These are phyloP conservation scores for Coccomyxa subellipsoidea DNA, from an alignment of 163 green algal genomes.

Conservation along the genomic window DNA sequence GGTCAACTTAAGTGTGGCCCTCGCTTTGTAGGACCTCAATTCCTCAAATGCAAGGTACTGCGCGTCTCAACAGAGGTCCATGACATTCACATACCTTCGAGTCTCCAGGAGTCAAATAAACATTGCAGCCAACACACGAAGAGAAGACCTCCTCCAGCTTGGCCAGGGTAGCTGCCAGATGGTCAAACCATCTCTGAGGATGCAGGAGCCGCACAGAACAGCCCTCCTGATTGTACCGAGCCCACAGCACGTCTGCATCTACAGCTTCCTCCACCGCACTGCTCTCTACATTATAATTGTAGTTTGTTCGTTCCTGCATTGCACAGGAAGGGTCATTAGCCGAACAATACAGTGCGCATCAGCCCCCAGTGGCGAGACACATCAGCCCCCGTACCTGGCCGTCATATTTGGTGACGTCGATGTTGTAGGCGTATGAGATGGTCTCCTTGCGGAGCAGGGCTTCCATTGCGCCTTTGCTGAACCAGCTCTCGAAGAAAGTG, in stretches of 20 bases:
- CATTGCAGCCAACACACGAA: slow-evolving; percentile 67
- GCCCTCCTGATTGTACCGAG: slow-evolving; percentile 48
- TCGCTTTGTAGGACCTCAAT: too few species aligned
- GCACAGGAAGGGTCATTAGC: background rate
- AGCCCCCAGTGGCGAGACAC: too few species aligned
- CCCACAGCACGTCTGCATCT: slow-evolving; percentile 49
- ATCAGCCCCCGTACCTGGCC: background rate
- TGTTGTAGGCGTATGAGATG: slow-evolving; percentile 32
- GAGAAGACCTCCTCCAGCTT: slow-evolving; percentile 55
- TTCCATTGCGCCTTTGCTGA: slow-evolving; percentile 30
- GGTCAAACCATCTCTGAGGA: slow-evolving; percentile 57
- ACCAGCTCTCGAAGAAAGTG: slow-evolving; percentile 29
- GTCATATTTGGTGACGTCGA: slow-evolving; percentile 34
- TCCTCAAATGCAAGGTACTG: too few species aligned
- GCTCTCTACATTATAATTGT: slow-evolving; percentile 23
- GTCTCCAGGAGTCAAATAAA: slow-evolving; percentile 63
- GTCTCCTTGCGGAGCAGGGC: slow-evolving; percentile 3
- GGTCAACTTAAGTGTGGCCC: too few species aligned
- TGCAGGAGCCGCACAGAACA: slow-evolving; percentile 72
- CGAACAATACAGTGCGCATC: background rate
- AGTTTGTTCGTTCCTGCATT: background rate
- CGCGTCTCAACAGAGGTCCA: background rate
- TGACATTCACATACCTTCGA: slow-evolving; percentile 32
- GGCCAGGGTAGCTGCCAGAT: slow-evolving; percentile 36
- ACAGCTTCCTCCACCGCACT: slow-evolving; percentile 33